These are phyloP conservation scores for Flagelloscypha sp. DNA, from an alignment of 768 basidiomycete species.

Conservation along the genomic window DNA sequence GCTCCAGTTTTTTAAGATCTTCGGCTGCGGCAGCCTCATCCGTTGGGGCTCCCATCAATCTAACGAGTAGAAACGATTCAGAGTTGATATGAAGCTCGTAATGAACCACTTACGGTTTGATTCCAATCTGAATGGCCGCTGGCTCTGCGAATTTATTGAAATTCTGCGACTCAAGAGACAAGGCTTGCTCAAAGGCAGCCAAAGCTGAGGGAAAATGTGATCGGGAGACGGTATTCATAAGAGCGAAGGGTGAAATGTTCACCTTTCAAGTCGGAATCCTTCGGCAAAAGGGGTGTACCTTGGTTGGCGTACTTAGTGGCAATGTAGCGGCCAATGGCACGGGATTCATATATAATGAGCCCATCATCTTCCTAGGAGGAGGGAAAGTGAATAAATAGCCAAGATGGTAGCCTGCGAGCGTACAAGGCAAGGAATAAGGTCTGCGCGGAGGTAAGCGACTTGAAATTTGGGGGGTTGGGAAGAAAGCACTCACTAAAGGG, in stretches of 20 bases:
- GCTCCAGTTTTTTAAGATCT: slow-evolving; percentile 21
- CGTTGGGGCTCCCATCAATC: slow-evolving; percentile 16
- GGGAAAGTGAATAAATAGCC: slow-evolving; percentile 3
- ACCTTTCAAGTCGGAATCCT: slow-evolving; percentile 21
- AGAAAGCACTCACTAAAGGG: slow-evolving; percentile 38
- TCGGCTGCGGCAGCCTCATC: slow-evolving; percentile 23
- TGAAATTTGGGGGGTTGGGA: slow-evolving; percentile 20
- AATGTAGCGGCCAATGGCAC: slow-evolving; percentile 55
- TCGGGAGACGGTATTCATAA: slow-evolving; percentile 38
- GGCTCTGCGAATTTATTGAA: slow-evolving; percentile 37
- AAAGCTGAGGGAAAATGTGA: slow-evolving; percentile 43
- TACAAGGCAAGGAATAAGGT: slow-evolving; percentile 5
- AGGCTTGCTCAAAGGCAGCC: slow-evolving; percentile 28
- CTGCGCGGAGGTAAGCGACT: slow-evolving; percentile 10
- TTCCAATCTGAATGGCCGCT: too few relatives aligned
- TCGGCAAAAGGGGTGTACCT: slow-evolving; percentile 45
- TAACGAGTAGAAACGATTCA: too few relatives aligned
- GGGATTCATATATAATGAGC: slow-evolving; percentile 55
- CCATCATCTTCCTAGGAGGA: slow-evolving; percentile 46
- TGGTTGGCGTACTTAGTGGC: slow-evolving; percentile 44
- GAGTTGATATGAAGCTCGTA: too few relatives aligned
- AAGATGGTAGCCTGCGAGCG: slow-evolving; percentile 1
- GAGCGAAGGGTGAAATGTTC: slow-evolving; percentile 38
- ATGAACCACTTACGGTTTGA: too few relatives aligned
- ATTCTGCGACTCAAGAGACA: slow-evolving; percentile 30